phyloP scores from a whole-genome alignment of 108 stramenopile species.

The Nitzschia inconspicua region DNA sequence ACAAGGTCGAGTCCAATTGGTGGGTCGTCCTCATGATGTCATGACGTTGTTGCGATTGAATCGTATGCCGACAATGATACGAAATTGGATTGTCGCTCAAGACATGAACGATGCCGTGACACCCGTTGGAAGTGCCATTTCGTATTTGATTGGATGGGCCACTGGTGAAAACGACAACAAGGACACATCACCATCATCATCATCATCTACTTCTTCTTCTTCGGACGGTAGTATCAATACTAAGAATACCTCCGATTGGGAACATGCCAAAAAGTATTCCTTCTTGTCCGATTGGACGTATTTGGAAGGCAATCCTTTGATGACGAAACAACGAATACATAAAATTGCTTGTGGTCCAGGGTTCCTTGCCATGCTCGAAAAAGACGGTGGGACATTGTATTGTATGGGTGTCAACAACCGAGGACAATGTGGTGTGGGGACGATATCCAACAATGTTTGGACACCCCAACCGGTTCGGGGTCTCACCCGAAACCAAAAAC shows the following conservation, averaged over 20 bases:
- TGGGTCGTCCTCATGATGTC: slow-evolving; percentile 85
- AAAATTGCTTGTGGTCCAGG: slow-evolving; percentile 50
- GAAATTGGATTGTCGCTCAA: slow-evolving; percentile 20
- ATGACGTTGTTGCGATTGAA: slow-evolving; percentile 61
- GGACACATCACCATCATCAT: too few species aligned
- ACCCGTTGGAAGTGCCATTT: slow-evolving; percentile 19
- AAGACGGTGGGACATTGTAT: slow-evolving; percentile 41
- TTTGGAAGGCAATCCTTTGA: too few species aligned
- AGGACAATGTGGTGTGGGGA: slow-evolving; percentile 81
- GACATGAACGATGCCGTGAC: slow-evolving; percentile 15
- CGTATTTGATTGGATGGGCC: slow-evolving; percentile 26
- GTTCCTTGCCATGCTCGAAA: slow-evolving; percentile 64
- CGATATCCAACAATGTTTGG: slow-evolving; percentile 65
- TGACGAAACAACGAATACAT: slow-evolving; percentile 12
- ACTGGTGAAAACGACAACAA: slow-evolving; percentile 23
- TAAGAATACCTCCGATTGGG: slow-evolving; percentile 5
- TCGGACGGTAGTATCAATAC: too few species aligned
- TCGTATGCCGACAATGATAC: slow-evolving; percentile 52
- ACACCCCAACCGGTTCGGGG: slow-evolving; percentile 54
- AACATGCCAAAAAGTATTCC: slow-evolving; percentile 23
- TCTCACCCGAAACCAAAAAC: background rate
- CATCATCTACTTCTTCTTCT: too few species aligned
- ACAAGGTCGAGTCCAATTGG: slow-evolving; percentile 38
- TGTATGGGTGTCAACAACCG: slow-evolving; percentile 75
- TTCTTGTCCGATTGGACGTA: slow-evolving; percentile 28